Evolutionary conservation across 2,329 filamentous ascomycete species (phyloP).

Genomic region (Claviceps fusiformis): DNA sequence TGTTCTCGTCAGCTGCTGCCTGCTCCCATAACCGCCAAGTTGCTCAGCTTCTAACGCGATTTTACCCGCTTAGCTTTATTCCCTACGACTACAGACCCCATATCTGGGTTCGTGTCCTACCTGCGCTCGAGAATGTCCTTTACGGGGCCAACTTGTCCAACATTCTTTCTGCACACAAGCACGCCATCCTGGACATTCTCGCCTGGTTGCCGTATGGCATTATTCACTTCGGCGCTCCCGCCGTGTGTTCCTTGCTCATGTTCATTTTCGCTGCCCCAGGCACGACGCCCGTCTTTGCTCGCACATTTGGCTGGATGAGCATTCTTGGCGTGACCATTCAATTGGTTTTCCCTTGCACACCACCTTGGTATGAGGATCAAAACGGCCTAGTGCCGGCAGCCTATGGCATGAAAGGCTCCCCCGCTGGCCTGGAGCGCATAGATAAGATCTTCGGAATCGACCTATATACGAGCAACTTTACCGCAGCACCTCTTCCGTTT

Average conservation of each 20-base stretch:
- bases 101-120: conserved; percentile 91
- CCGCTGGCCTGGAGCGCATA: conserved; percentile 76
- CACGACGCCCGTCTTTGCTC: conserved; percentile 71
- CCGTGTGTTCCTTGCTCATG: conserved; percentile 63
- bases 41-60: neutral
- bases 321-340: conserved; percentile 78
- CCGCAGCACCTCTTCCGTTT: conserved; percentile 79
- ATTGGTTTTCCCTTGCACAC: conserved; percentile 81
- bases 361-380: conserved; percentile 92
- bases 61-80: conserved; percentile 53
- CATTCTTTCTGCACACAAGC: conserved; percentile 82
- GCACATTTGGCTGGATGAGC: conserved; percentile 86
- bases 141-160: conserved; percentile 95
- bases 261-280: conserved; percentile 84
- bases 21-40: neutral
- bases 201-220: conserved; percentile 92
- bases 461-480: conserved; percentile 86
- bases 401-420: conserved; percentile 81
- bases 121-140: conserved; percentile 87
- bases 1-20: neutral
- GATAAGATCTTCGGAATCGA: conserved; percentile 85
- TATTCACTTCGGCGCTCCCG: conserved; percentile 76
- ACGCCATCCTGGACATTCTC: conserved; percentile 68
- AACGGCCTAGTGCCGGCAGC: conserved; percentile 84
- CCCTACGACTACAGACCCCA: conserved; percentile 76